Evolutionary conservation across 2,329 filamentous ascomycete species (phyloP).

Genomic region (Septoria petroselini): DNA sequence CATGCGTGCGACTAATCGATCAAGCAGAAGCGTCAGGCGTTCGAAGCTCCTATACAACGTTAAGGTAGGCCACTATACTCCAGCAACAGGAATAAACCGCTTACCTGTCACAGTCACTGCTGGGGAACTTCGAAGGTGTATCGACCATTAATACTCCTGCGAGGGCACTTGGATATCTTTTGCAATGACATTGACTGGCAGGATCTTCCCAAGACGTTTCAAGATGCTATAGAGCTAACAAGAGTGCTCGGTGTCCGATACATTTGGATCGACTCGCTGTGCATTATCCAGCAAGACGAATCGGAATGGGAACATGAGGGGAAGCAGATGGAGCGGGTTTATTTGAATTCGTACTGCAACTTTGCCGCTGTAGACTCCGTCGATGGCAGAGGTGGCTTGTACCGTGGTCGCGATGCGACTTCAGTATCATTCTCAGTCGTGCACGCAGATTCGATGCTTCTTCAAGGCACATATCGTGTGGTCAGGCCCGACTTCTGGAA

Average conservation of each 20-base stretch:
- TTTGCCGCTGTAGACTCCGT: not conserved
- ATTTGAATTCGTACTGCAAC: not conserved
- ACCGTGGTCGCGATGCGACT: not conserved
- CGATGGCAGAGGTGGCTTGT: not conserved
- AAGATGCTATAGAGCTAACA: not conserved
- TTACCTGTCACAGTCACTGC: not conserved
- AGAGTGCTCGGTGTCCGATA: not conserved
- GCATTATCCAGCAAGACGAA: not conserved
- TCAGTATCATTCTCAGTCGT: not conserved
- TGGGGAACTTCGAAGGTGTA: not conserved
- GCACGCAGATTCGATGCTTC: not conserved
- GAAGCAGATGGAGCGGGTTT: not conserved
- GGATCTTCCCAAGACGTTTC: not conserved
- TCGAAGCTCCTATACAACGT: no score
- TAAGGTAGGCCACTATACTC: no score
- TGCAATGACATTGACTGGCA: no score
- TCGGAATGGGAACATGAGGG: not conserved
- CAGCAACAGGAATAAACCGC: not conserved
- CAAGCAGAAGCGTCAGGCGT: not conserved
- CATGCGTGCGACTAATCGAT: not conserved
- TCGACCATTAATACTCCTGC: not conserved
- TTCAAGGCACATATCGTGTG: not conserved
- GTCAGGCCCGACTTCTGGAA: constrained; percentile 3
- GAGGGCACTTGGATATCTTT: no score
- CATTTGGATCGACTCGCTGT: not conserved